These are phyloP conservation scores for Krasilnikovozyma curviuscula DNA, from an alignment of 768 basidiomycete genomes.

Conservation along the genomic window DNA sequence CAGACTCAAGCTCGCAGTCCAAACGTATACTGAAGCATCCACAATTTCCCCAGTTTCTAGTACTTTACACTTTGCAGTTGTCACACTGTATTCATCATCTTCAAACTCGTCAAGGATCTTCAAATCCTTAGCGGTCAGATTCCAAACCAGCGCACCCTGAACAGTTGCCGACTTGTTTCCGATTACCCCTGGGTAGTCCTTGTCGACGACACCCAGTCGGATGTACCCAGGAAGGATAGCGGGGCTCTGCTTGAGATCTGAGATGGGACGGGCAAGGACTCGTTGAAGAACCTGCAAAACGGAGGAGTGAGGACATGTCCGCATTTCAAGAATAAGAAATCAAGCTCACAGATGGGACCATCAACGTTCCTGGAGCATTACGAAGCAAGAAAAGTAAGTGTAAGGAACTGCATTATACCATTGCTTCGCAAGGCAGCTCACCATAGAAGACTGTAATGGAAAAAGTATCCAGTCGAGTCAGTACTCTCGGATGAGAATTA, in stretches of 20 bases:
- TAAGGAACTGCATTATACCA: too few relatives aligned
- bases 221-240: not conserved
- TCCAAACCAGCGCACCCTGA: slow-evolving; percentile 4
- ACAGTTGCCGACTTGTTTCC: not conserved
- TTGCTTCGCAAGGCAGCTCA: too few relatives aligned
- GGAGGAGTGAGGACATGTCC: too few relatives aligned
- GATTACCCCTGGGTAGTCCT: slow-evolving; percentile 8
- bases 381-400: too few relatives aligned
- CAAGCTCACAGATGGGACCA: not conserved
- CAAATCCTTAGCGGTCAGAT: not conserved
- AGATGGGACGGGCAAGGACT: not conserved
- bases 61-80: not conserved
- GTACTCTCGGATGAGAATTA: too few relatives aligned
- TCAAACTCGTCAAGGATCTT: slow-evolving; percentile 1
- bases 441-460: too few relatives aligned
- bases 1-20: not conserved
- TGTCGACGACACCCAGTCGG: not conserved
- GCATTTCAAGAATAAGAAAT: too few relatives aligned
- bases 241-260: not conserved
- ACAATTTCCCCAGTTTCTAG: not conserved
- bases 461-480: too few relatives aligned
- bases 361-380: slow-evolving; percentile 1
- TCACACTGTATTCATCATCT: not conserved
- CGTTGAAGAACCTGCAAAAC: too few relatives aligned
- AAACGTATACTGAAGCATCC: not conserved